Conservation (phyloP, 805 yeast species). For the Torulaspora delbrueckii region DNA sequence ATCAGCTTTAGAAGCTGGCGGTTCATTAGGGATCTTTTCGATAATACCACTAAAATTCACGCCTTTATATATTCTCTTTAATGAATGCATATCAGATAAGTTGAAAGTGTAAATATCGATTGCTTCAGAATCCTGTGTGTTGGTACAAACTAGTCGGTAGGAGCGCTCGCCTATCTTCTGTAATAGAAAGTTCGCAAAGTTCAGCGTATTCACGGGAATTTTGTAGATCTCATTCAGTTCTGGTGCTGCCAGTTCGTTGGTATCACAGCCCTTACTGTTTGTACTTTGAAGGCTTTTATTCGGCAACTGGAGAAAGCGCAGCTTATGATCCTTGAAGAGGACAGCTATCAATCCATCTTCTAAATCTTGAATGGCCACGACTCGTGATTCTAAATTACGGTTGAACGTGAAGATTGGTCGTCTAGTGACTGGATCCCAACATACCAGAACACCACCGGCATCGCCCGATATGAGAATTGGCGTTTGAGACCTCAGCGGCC, state of each 20-base stretch:
- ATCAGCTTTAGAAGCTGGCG: constrained; percentile 13
- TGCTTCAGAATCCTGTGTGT: constrained; percentile 29
- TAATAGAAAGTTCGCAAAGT: constrained; percentile 30
- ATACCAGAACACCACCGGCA: constrained; percentile 21
- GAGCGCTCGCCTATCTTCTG: constrained; percentile 1
- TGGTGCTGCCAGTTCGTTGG: neutral
- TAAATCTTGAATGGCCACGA: constrained; percentile 18
- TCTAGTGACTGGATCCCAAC: constrained; percentile 32
- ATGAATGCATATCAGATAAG: constrained; percentile 18
- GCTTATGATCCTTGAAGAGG: constrained; percentile 26
- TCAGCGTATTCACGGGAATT: constrained; percentile 33
- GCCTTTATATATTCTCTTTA: constrained; percentile 22
- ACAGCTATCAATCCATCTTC: constrained; percentile 14
- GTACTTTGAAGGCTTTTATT: neutral
- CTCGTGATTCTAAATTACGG: constrained; percentile 13
- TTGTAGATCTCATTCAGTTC: constrained; percentile 12
- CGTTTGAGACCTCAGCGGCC: neutral
- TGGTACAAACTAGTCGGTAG: constrained; percentile 27
- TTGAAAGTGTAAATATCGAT: constrained; percentile 29
- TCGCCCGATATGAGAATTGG: constrained; percentile 29
- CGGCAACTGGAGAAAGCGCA: constrained; percentile 20
- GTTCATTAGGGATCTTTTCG: constrained; percentile 1
- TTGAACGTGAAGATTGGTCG: constrained; percentile 18
- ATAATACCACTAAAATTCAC: constrained; percentile 19
- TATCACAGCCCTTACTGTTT: neutral